Evolutionary conservation across 2,329 filamentous ascomycete species (phyloP).

Genomic region (Mariannaea elegans): DNA sequence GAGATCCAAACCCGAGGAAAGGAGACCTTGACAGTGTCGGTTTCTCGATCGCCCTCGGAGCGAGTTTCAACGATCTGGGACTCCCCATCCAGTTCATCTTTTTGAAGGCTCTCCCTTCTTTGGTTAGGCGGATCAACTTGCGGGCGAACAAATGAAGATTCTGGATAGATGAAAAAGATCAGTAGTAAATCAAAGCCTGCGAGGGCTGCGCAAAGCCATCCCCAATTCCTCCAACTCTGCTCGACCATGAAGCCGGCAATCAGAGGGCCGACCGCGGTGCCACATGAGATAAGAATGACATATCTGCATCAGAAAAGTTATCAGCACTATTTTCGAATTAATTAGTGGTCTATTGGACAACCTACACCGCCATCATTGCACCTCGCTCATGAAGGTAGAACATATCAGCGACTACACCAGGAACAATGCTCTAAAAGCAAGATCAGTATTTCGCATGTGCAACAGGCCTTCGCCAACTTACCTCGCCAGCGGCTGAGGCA

Average conservation of each 20-base stretch:
- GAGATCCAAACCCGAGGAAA: neutral
- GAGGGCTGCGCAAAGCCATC: slow-evolving; percentile 7
- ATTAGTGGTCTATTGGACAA: neutral
- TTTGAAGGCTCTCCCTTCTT: neutral
- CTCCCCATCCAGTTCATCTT: neutral
- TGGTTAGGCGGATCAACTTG: neutral
- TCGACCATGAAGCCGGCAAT: slow-evolving; percentile 9
- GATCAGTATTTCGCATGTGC: neutral
- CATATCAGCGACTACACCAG: slow-evolving; percentile 5
- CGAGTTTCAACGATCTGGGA: neutral
- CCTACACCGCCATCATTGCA: slow-evolving; percentile 6
- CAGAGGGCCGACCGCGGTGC: neutral
- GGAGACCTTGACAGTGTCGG: neutral
- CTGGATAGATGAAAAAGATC: slow-evolving; percentile 2
- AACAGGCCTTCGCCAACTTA: neutral
- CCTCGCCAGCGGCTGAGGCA: slow-evolving; percentile 5
- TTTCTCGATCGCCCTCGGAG: neutral
- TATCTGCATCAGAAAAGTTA: neutral
- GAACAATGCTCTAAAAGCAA: neutral
- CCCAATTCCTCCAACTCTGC: slow-evolving; percentile 2
- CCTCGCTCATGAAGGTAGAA: slow-evolving; percentile 11
- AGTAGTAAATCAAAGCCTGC: neutral
- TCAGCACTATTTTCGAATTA: neutral
- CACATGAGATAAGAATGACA: slow-evolving; percentile 4
- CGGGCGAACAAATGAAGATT: slow-evolving; percentile 4